A percentile compares a stretch with the other conserved stretches of the same genome.
Conservation (phyloP, 2,329 filamentous ascomycete species). For the Cercospora sp. region DNA sequence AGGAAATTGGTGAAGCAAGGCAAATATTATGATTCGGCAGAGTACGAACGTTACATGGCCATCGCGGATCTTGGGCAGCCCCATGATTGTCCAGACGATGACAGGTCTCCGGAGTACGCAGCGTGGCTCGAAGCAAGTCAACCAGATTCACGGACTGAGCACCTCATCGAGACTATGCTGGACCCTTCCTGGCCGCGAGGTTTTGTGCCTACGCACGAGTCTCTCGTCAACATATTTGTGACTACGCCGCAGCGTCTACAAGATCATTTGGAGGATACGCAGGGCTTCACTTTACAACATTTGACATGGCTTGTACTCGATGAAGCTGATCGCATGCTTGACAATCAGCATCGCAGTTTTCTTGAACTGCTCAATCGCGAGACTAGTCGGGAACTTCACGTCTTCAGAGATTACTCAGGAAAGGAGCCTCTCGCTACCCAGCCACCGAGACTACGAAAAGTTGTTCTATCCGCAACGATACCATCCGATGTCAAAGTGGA, state of each 20-base stretch:
- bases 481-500: constrained; percentile 81
- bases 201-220: constrained; percentile 61
- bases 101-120: constrained; percentile 41
- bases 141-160: constrained; percentile 26
- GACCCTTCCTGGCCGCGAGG: constrained; percentile 33
- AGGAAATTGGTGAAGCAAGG: constrained; percentile 60
- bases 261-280: constrained; percentile 82
- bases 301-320: constrained; percentile 89
- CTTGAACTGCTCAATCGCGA: constrained; percentile 32
- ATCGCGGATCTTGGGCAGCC: constrained; percentile 41
- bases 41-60: constrained; percentile 53
- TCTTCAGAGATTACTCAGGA: constrained; percentile 13
- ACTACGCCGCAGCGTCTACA: constrained; percentile 90
- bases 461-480: constrained; percentile 90
- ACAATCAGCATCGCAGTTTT: constrained; percentile 56
- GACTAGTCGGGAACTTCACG: constrained; percentile 23
- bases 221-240: constrained; percentile 82
- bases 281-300: constrained; percentile 75
- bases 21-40: constrained; percentile 62
- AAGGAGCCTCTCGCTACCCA: constrained; percentile 16
- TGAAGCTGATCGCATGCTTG: constrained; percentile 87
- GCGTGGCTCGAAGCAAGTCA: constrained; percentile 25
- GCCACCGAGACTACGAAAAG: constrained; percentile 54
- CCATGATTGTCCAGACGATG: constrained; percentile 34
- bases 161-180: constrained; percentile 33